Evolutionary conservation across 257 asterid species (phyloP).

Genomic region (Salvia miltiorrhiza): DNA sequence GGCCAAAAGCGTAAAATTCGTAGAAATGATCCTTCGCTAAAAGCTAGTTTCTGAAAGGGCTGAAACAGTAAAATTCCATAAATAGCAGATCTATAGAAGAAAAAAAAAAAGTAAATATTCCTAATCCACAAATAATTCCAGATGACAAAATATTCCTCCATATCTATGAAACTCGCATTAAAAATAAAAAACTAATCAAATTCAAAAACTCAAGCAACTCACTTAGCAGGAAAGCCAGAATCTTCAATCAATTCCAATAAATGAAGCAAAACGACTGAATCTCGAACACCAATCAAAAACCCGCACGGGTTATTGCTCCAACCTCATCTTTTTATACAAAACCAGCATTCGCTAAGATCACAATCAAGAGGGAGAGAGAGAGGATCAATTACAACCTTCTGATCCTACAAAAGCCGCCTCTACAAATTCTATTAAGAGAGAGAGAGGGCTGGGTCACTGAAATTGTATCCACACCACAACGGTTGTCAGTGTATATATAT

Average conservation of each 20-base stretch:
- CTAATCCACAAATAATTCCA: background rate
- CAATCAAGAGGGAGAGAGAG: background rate
- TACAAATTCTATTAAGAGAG: background rate
- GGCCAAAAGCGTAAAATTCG: background rate
- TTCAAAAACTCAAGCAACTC: background rate
- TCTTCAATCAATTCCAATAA: constrained; percentile 7
- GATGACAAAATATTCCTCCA: background rate
- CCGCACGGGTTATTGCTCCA: background rate
- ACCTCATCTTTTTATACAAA: background rate
- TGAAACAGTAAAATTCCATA: background rate
- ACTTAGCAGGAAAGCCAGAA: constrained; percentile 4
- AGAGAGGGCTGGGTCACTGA: background rate
- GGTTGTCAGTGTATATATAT: background rate
- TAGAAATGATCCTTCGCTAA: background rate
- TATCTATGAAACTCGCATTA: background rate
- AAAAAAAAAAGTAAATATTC: background rate
- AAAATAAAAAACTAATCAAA: background rate
- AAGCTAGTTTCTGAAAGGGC: constrained; percentile 9
- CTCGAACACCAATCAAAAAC: constrained; percentile 12
- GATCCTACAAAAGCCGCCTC: constrained; percentile 28
- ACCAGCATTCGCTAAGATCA: background rate
- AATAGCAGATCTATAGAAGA: constrained; percentile 23
- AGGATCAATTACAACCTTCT: constrained; percentile 12
- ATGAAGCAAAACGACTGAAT: background rate
- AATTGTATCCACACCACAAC: background rate